Conservation (phyloP, 2,329 filamentous ascomycete genomes). For the Alternaria sp. region DNA sequence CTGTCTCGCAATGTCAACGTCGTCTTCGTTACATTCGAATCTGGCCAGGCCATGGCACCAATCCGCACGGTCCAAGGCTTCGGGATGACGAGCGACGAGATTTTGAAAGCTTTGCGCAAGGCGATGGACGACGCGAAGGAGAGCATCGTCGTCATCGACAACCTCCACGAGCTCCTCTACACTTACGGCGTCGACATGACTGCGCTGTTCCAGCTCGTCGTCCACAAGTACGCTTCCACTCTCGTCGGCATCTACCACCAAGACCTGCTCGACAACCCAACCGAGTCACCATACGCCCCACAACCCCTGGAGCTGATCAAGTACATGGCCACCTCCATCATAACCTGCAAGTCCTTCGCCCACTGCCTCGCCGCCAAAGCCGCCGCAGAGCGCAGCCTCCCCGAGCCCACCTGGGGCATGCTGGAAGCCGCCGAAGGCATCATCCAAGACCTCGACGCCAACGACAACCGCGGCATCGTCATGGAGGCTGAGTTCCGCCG, state of each 20-base stretch:
- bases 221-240: slow-evolving; percentile 69
- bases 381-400: slow-evolving; percentile 77
- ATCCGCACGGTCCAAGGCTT: slow-evolving; percentile 72
- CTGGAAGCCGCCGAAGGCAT: slow-evolving; percentile 79
- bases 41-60: slow-evolving; percentile 66
- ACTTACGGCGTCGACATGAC: slow-evolving; percentile 54
- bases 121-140: slow-evolving; percentile 32
- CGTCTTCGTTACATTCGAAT: slow-evolving; percentile 80
- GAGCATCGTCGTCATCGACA: slow-evolving; percentile 77
- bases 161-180: slow-evolving; percentile 68
- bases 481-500: slow-evolving; percentile 86
- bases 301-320: slow-evolving; percentile 72
- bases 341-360: slow-evolving; percentile 73
- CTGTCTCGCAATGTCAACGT: slow-evolving; percentile 63
- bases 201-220: slow-evolving; percentile 72
- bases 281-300: slow-evolving; percentile 51
- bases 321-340: slow-evolving; percentile 87
- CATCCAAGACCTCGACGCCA: slow-evolving; percentile 68
- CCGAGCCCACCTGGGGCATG: slow-evolving; percentile 79
- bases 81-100: slow-evolving; percentile 65
- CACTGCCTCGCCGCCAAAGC: slow-evolving; percentile 77
- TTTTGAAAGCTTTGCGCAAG: slow-evolving; percentile 22
- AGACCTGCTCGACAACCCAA: slow-evolving; percentile 66
- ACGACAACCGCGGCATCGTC: slow-evolving; percentile 67
- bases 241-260: slow-evolving; percentile 82